Base-by-base conservation (phyloP, 148 eudicot species). In the Salicornia ramosissima region DNA sequence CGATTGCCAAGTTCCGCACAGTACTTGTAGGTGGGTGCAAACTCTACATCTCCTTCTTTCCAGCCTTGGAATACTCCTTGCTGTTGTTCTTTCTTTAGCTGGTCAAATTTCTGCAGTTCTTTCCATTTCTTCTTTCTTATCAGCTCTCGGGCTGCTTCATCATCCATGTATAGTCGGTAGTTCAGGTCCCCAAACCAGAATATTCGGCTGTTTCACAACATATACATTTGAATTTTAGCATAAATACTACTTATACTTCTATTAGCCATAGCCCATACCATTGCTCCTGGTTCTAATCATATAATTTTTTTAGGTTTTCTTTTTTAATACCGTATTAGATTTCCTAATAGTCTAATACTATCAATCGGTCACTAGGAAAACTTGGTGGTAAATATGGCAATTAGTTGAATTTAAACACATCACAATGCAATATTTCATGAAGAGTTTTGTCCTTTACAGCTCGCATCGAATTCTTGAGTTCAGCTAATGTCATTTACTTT, bases 181-280 rank as follows among this genome's bases (percentile, higher is more conserved):
- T 93, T 93, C 61, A 93, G 78, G 77, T 93, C 98, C 49, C 98
- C 98, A 19, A 93, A 81, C 94, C 92, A 93, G 51, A 90, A 79
- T 33, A 88, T 84, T 26, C 83, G 86, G 43, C 80, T 77, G 80
- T 71, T 67, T 28, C 68, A 77, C 36, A 50, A 47, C 51, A n/a
- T 33, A 34, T 29, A 7, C 22, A 18, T 31, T 13, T 16, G 4
- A 8, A 36, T 57, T 34, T 29, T 28, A 36, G 62, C 36, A 14
- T 29, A 57, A 26, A 28, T 6, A 28, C 26, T n/a, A 26, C 10
- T 57, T 2, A 29, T 24, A 15, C 29, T n/a, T n/a, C n/a, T n/a
- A n/a, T n/a, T n/a, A n/a, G n/a, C n/a, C n/a, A n/a, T n/a, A n/a
- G n/a, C n/a, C n/a, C 36, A 26, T 57, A 14, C 26, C 1, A 10